A percentile compares a stretch with the other conserved stretches of the same genome.
Evolutionary conservation across 140 eudicot species (phyloP).

Genomic region (Oenanthe javanica): DNA sequence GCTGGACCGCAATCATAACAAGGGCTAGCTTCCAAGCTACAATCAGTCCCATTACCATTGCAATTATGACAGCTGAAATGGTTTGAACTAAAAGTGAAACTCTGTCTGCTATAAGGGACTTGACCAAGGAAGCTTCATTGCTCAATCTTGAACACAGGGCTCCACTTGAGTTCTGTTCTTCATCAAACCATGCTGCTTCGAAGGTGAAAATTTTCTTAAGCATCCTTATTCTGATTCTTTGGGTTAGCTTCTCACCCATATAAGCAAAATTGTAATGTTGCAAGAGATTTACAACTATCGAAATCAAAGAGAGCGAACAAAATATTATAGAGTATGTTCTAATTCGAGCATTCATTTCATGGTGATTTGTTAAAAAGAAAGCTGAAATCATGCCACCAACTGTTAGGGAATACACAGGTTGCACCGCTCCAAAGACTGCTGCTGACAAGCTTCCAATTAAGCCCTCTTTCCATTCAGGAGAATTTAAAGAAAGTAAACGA

Average conservation of each 20-base stretch:
- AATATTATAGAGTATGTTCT: slow-evolving; percentile 51
- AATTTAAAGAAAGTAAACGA: slow-evolving; percentile 54
- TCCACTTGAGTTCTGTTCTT: slow-evolving; percentile 70
- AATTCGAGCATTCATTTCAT: slow-evolving; percentile 61
- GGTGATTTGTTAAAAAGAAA: slow-evolving; percentile 49
- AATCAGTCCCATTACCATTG: slow-evolving; percentile 68
- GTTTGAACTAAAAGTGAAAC: slow-evolving; percentile 72
- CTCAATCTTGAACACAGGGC: slow-evolving; percentile 70
- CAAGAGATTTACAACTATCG: slow-evolving; percentile 49
- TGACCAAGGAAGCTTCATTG: slow-evolving; percentile 84
- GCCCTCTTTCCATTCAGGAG: slow-evolving; percentile 79
- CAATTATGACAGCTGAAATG: slow-evolving; percentile 58
- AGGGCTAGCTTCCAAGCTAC: slow-evolving; percentile 94
- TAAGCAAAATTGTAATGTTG: slow-evolving; percentile 81
- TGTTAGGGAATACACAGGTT: slow-evolving; percentile 79
- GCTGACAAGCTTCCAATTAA: slow-evolving; percentile 75
- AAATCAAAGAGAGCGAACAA: slow-evolving; percentile 53
- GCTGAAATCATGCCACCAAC: slow-evolving; percentile 94
- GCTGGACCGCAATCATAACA: slow-evolving; percentile 92
- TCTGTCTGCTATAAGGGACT: slow-evolving; percentile 89
- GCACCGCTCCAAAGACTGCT: slow-evolving; percentile 60
- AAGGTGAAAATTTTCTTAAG: slow-evolving; percentile 65
- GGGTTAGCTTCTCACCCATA: slow-evolving; percentile 83
- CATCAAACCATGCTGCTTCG: slow-evolving; percentile 93
- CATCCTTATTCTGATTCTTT: slow-evolving; percentile 58